Percentiles rank a stretch among this genome's conserved stretches.
phyloP scores from a whole-genome alignment of 352 stramenopile species.

The Albugo laibachii region DNA sequence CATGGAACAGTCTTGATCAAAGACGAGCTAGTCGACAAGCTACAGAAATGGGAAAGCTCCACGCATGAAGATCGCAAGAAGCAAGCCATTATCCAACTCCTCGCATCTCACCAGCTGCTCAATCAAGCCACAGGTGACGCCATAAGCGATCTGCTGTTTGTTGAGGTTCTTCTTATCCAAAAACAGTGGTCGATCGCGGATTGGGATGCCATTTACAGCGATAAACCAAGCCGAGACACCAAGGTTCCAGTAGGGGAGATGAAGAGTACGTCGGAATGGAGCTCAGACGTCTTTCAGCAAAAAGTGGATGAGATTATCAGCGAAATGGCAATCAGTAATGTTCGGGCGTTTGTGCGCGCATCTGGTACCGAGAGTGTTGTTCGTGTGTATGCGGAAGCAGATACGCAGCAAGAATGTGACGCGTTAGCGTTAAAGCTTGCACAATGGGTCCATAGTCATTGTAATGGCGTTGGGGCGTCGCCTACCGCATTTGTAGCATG shows the following conservation, averaged over 20 bases:
- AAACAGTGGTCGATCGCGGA: constrained; percentile 75
- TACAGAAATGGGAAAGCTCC: constrained; percentile 62
- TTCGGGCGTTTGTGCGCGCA: constrained; percentile 86
- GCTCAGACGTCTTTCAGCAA: constrained; percentile 31
- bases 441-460: constrained; percentile 56
- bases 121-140: constrained; percentile 97
- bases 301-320: constrained; percentile 23
- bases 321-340: constrained; percentile 14
- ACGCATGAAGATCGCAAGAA: constrained; percentile 66
- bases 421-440: constrained; percentile 74
- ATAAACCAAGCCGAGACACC: constrained; percentile 84
- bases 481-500: constrained; percentile 48
- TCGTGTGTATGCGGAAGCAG: constrained; percentile 94
- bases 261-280: constrained; percentile 20
- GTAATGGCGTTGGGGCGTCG: constrained; percentile 38
- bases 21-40: constrained; percentile 61
- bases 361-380: constrained; percentile 97
- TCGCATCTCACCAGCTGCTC: constrained; percentile 79
- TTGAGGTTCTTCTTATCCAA: constrained; percentile 87
- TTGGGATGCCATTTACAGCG: constrained; percentile 89
- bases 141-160: constrained; percentile 91
- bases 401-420: constrained; percentile 79
- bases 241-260: constrained; percentile 71
- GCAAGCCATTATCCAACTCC: constrained; percentile 58
- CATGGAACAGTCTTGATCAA: constrained; percentile 97